Evolutionary conservation across 371 early-diverging fungal genomes (phyloP).

Genomic region (Smittium culicis): DNA sequence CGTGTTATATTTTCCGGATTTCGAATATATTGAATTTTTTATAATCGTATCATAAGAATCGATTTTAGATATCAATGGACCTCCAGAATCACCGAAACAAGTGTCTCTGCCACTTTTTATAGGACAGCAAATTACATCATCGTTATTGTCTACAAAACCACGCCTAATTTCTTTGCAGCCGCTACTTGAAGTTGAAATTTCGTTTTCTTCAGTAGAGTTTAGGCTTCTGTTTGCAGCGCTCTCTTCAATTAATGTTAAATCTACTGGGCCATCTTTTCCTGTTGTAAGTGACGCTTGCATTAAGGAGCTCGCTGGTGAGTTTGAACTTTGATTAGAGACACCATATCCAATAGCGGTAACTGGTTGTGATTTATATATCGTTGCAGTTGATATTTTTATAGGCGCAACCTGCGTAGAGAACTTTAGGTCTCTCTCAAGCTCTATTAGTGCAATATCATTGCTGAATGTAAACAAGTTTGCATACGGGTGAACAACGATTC

Average conservation of each 20-base stretch:
- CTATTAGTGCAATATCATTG: conserved; percentile 26
- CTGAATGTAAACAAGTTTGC: conserved; percentile 9
- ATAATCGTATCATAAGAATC: conserved; percentile 1
- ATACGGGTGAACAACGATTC: conserved; percentile 12
- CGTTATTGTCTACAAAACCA: conserved; percentile 12
- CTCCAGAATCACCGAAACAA: conserved; percentile 35
- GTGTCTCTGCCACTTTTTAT: conserved; percentile 29
- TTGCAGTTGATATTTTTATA: conserved; percentile 18
- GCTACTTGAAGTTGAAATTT: background rate
- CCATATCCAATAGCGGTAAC: conserved; percentile 32
- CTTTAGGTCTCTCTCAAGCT: conserved; percentile 10
- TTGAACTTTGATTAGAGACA: conserved; percentile 12
- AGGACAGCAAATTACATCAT: conserved; percentile 24
- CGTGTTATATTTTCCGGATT: background rate
- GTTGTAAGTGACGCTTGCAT: conserved; percentile 18
- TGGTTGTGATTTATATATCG: background rate
- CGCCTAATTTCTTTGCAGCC: conserved; percentile 13
- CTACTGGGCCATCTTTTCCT: conserved; percentile 11
- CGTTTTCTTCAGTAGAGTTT: background rate
- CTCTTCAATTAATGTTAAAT: no score
- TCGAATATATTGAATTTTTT: background rate
- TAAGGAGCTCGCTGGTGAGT: conserved; percentile 11
- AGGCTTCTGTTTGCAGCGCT: no score
- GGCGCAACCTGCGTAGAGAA: conserved; percentile 13
- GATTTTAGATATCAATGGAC: conserved; percentile 28